Percentiles rank a stretch among this genome's conserved stretches.
Evolutionary conservation across 192 early-diverging fungal species (phyloP).

Genomic region (Dissophora ornata): DNA sequence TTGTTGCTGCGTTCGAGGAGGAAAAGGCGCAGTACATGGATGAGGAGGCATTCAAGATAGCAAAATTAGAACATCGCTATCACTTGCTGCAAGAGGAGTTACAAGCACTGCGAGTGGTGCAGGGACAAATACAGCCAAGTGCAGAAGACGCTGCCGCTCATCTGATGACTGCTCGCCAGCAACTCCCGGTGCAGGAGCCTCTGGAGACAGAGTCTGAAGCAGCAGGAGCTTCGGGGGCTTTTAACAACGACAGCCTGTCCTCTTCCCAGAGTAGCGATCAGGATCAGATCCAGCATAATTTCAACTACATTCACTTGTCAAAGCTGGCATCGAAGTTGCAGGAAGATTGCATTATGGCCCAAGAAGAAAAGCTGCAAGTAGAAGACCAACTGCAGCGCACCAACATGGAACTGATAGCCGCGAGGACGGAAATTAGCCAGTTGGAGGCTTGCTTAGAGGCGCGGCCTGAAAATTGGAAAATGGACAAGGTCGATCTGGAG

Average conservation of each 20-base stretch:
- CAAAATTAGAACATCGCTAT: slow-evolving; percentile 29
- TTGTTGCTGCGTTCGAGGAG: slow-evolving; percentile 26
- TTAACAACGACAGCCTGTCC: too few species aligned
- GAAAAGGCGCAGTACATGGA: slow-evolving; percentile 46
- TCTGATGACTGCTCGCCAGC: too few species aligned
- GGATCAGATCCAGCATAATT: neutral
- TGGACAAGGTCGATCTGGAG: too few species aligned
- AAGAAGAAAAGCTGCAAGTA: slow-evolving; percentile 30
- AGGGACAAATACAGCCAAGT: neutral
- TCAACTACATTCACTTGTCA: slow-evolving; percentile 1
- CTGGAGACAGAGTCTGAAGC: slow-evolving; percentile 4
- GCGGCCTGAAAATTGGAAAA: slow-evolving; percentile 2
- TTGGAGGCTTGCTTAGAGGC: slow-evolving; percentile 1
- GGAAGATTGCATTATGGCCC: slow-evolving; percentile 27
- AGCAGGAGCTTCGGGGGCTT: neutral
- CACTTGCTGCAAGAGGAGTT: slow-evolving; percentile 19
- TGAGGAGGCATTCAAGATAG: slow-evolving; percentile 35
- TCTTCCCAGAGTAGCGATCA: neutral
- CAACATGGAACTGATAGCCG: slow-evolving; percentile 31
- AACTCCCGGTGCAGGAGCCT: neutral
- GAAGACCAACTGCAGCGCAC: slow-evolving; percentile 16
- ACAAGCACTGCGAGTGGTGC: neutral
- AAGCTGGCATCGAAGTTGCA: slow-evolving; percentile 18
- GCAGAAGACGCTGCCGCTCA: neutral
- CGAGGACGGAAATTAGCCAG: slow-evolving; percentile 14